Conservation (phyloP, 192 early-diverging fungal genomes). For the Chytriomyces sp. region DNA sequence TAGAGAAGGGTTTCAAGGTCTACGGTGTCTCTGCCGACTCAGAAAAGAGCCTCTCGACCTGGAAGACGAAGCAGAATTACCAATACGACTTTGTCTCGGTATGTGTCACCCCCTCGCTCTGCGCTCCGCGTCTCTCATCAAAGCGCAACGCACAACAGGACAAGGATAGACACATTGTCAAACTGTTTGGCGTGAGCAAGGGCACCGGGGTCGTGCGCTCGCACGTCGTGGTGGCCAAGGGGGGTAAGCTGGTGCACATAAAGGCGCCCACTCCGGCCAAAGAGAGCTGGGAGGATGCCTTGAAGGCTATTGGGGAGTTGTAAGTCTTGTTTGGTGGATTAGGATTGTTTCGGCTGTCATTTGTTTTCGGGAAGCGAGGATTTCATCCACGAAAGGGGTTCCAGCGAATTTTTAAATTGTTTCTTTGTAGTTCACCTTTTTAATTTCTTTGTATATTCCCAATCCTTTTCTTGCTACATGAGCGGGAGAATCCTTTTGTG, state of each 20-base stretch:
- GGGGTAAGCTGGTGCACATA: slow-evolving; percentile 30
- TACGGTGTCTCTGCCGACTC: slow-evolving; percentile 38
- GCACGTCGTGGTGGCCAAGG: slow-evolving; percentile 40
- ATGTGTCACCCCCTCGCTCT: too few relatives aligned
- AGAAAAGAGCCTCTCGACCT: slow-evolving; percentile 19
- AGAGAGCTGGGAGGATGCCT: slow-evolving; percentile 16
- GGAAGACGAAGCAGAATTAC: slow-evolving; percentile 38
- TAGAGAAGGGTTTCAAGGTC: slow-evolving; percentile 36
- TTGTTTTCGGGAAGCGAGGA: too few relatives aligned
- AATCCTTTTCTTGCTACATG: too few relatives aligned
- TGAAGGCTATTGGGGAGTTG: slow-evolving; percentile 29
- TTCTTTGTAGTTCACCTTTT: too few relatives aligned
- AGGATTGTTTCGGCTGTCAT: too few relatives aligned
- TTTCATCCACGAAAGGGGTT: too few relatives aligned
- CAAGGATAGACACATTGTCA: slow-evolving; percentile 28
- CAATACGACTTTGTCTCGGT: slow-evolving; percentile 33
- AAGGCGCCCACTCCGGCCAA: slow-evolving; percentile 26
- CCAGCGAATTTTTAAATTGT: too few relatives aligned
- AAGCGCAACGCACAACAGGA: too few relatives aligned
- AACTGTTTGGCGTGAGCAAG: slow-evolving; percentile 24
- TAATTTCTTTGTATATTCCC: too few relatives aligned
- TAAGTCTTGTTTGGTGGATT: too few relatives aligned
- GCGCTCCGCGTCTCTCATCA: too few relatives aligned
- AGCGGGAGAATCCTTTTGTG: too few relatives aligned
- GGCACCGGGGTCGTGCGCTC: slow-evolving; percentile 29